These are phyloP conservation scores for Xenoacremonium recifei DNA, from an alignment of 2,329 filamentous ascomycete species.

Conservation along the genomic window DNA sequence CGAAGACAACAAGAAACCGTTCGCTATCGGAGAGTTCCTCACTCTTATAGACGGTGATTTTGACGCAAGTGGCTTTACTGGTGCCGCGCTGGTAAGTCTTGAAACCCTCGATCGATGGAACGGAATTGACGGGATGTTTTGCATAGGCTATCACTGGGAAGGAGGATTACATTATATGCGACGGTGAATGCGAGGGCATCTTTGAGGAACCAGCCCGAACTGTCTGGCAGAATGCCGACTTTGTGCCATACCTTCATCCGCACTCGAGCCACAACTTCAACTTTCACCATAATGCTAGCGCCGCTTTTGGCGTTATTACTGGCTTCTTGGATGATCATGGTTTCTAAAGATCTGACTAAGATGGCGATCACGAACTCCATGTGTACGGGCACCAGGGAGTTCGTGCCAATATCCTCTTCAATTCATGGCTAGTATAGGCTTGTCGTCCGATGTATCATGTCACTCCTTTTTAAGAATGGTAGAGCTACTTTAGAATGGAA, in stretches of 20 bases:
- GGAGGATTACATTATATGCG: constrained; percentile 23
- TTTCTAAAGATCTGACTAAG: too few relatives aligned
- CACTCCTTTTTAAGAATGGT: too few relatives aligned
- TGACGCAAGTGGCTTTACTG: constrained; percentile 14
- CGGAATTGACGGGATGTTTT: too few relatives aligned
- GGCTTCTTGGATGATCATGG: constrained; percentile 8
- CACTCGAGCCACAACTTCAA: constrained; percentile 18
- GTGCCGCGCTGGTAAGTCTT: constrained; percentile 12
- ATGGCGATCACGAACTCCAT: too few relatives aligned
- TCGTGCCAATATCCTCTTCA: too few relatives aligned
- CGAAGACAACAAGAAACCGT: constrained; percentile 15
- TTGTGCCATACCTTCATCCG: constrained; percentile 14
- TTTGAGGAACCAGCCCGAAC: constrained; percentile 22
- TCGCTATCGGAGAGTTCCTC: constrained; percentile 16
- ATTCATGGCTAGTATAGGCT: too few relatives aligned
- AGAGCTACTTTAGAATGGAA: too few relatives aligned
- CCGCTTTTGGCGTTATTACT: constrained; percentile 14
- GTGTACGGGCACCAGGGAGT: too few relatives aligned
- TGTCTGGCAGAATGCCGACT: constrained; percentile 16
- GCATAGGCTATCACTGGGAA: constrained; percentile 12
- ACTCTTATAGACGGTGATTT: constrained; percentile 15
- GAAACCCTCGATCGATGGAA: too few relatives aligned
- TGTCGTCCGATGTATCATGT: too few relatives aligned
- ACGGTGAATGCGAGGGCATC: constrained; percentile 24
- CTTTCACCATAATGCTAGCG: constrained; percentile 14